These are phyloP conservation scores for Fusarium anguioides DNA, from an alignment of 2,329 filamentous ascomycete genomes.

Conservation along the genomic window DNA sequence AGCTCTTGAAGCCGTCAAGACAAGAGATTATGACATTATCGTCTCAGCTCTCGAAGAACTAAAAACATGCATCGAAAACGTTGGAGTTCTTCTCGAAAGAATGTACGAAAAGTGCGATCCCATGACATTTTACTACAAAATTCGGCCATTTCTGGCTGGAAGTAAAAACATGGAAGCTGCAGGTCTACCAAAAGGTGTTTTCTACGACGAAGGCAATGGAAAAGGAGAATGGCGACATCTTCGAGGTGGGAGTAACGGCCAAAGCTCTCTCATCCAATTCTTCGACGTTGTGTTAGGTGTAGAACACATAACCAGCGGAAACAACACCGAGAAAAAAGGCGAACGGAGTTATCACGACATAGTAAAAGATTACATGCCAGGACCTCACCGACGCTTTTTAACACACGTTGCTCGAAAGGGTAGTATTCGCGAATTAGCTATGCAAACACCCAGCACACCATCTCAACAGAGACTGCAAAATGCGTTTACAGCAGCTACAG, in stretches of 20 bases:
- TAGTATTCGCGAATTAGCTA: constrained; percentile 78
- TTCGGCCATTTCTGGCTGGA: constrained; percentile 88
- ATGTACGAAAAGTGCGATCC: constrained; percentile 94
- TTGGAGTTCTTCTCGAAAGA: constrained; percentile 75
- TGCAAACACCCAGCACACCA: constrained; percentile 62
- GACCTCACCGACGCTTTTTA: constrained; percentile 82
- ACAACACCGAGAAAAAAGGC: constrained; percentile 38
- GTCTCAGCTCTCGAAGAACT: constrained; percentile 73
- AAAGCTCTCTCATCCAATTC: constrained; percentile 92
- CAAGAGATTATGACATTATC: constrained; percentile 69
- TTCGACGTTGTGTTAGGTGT: constrained; percentile 89
- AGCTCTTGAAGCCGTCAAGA: constrained; percentile 76
- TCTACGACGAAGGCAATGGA: constrained; percentile 81
- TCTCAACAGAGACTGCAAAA: constrained; percentile 58
- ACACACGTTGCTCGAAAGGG: constrained; percentile 74
- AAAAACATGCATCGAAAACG: constrained; percentile 72
- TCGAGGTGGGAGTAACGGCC: constrained; percentile 92
- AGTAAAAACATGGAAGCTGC: constrained; percentile 92
- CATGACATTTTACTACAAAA: constrained; percentile 87
- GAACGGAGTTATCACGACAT: constrained; percentile 65
- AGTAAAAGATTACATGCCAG: constrained; percentile 92
- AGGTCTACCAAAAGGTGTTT: constrained; percentile 83
- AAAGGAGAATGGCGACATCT: constrained; percentile 77
- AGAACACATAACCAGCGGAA: constrained; percentile 70
- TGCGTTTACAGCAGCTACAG: constrained; percentile 77